phyloP scores from a whole-genome alignment of 345 rosid genomes.

The Populus ilicifolia region DNA sequence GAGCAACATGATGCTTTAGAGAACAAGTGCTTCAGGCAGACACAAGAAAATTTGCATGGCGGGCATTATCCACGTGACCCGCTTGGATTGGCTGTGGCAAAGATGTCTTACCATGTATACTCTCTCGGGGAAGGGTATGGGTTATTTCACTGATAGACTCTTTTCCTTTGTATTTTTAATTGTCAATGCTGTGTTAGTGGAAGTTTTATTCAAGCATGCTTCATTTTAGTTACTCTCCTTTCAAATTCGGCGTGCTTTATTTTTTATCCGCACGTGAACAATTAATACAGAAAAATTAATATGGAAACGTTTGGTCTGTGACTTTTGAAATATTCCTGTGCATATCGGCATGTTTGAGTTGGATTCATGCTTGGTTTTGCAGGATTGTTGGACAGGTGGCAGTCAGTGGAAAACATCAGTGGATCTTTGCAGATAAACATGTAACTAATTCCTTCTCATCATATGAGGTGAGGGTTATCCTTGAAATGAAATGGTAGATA shows the following conservation, averaged over 20 bases:
- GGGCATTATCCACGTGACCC: conserved; percentile 43
- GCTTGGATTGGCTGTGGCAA: conserved; percentile 75
- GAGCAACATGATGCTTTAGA: conserved; percentile 38
- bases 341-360: neutral
- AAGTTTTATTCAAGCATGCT: neutral
- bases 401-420: conserved; percentile 63
- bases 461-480: conserved; percentile 48
- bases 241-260: neutral
- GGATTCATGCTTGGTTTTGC: conserved; percentile 24
- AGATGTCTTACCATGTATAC: conserved; percentile 82
- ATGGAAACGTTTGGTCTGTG: neutral
- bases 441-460: conserved; percentile 40
- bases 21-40: conserved; percentile 37
- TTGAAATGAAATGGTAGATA: neutral
- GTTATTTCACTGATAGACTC: conserved; percentile 14
- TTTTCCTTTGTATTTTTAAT: neutral
- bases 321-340: neutral
- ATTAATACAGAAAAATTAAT: neutral
- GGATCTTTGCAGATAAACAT: conserved; percentile 61
- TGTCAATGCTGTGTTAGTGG: neutral
- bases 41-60: conserved; percentile 34
- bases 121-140: conserved; percentile 90
- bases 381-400: conserved; percentile 92
- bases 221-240: neutral
- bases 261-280: neutral